Evolutionary conservation across 257 asterid genomes (phyloP).

Genomic region (Rauvolfia tetraphylla): DNA sequence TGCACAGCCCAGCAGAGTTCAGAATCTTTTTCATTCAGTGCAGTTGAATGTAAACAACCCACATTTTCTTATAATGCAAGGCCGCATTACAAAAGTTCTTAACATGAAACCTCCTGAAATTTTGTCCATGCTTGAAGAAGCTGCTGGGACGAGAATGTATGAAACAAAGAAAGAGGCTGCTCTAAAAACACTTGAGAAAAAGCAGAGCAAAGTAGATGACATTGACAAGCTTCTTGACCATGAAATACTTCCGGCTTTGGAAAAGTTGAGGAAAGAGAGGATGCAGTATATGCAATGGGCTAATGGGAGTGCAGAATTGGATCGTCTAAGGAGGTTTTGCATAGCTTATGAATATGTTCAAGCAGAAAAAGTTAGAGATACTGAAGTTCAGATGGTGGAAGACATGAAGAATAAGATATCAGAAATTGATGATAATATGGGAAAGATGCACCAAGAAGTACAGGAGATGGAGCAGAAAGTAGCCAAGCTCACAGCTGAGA

Average conservation of each 20-base stretch:
- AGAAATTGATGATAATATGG: constrained; percentile 49
- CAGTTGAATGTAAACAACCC: constrained; percentile 98
- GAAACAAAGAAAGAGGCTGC: constrained; percentile 99
- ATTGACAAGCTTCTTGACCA: constrained; percentile 95
- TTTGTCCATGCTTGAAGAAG: constrained; percentile 98
- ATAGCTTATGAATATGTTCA: constrained; percentile 85
- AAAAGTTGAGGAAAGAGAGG: constrained; percentile 88
- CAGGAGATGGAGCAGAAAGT: constrained; percentile 67
- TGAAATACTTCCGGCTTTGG: constrained; percentile 94
- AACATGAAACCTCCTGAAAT: constrained; percentile 99
- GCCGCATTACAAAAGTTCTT: constrained; percentile 93
- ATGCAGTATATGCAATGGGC: constrained; percentile 99
- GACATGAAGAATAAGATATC: constrained; percentile 52
- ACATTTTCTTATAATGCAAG: constrained; percentile 99
- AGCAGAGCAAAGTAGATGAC: constrained; percentile 94
- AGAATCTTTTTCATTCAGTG: constrained; percentile 97
- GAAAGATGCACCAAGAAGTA: constrained; percentile 53
- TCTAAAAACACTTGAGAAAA: constrained; percentile 94
- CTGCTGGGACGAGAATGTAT: constrained; percentile 99
- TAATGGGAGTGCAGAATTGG: constrained; percentile 86
- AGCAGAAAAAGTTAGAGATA: constrained; percentile 73
- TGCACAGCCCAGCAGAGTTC: constrained; percentile 98
- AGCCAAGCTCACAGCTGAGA: constrained; percentile 58
- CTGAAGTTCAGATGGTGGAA: constrained; percentile 64
- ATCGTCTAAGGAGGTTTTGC: constrained; percentile 87